These are phyloP conservation scores for Monosporascus cannonballus DNA, from an alignment of 2,329 filamentous ascomycete species.

Conservation along the genomic window DNA sequence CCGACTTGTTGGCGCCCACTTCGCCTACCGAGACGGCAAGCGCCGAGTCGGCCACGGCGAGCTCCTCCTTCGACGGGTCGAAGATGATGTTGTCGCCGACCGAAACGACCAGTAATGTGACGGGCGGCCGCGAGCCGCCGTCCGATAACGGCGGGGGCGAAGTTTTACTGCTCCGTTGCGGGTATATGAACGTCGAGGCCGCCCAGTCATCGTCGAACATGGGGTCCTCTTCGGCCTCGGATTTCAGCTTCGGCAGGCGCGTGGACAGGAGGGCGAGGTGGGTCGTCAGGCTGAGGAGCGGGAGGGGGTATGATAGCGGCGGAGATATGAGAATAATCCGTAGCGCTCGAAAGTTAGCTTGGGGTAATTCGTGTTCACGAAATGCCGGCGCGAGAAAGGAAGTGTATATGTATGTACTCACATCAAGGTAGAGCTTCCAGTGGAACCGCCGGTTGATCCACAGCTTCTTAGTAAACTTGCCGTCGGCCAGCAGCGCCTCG, in stretches of 20 bases:
- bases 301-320: conserved; percentile 86
- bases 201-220: conserved; percentile 99
- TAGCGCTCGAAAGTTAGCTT: background rate
- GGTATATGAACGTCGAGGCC: conserved; percentile 71
- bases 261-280: conserved; percentile 90
- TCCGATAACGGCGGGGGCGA: conserved; percentile 1
- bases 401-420: conserved; percentile 45
- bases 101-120: conserved; percentile 85
- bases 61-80: conserved; percentile 84
- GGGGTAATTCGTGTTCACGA: background rate
- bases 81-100: conserved; percentile 88
- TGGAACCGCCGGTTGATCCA: conserved; percentile 90
- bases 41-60: conserved; percentile 85
- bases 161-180: conserved; percentile 31
- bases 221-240: conserved; percentile 89
- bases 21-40: conserved; percentile 76
- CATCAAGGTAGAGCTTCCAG: conserved; percentile 94
- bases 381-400: conserved; percentile 1
- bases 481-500: conserved; percentile 75
- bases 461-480: conserved; percentile 62
- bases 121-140: conserved; percentile 57
- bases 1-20: conserved; percentile 12
- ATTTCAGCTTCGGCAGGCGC: conserved; percentile 76
- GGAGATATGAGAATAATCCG: conserved; percentile 91
- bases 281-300: conserved; percentile 84